phyloP scores from a whole-genome alignment of 2,329 filamentous ascomycete species.

The Alternaria gansuensis region DNA sequence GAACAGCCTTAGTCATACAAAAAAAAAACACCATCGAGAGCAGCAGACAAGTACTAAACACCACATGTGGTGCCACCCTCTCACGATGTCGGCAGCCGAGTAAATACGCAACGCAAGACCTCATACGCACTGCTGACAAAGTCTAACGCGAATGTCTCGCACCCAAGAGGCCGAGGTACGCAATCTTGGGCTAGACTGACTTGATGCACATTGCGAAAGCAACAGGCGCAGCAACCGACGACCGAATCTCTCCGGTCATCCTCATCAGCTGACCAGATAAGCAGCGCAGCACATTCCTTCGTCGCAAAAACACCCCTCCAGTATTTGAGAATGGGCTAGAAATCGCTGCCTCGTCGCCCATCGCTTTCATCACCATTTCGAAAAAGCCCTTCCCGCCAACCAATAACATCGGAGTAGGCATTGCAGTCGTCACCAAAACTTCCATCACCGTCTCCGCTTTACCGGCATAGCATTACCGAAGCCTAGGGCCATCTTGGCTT shows the following conservation, averaged over 20 bases:
- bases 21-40: not conserved
- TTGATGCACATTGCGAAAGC: conserved; percentile 4
- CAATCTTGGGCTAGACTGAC: not conserved
- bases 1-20: not conserved
- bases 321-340: conserved; percentile 4
- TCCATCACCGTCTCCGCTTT: conserved; percentile 13
- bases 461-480: conserved; percentile 2
- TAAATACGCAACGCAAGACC: not conserved
- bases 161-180: not conserved
- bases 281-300: not conserved
- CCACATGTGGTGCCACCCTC: not conserved
- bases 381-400: not conserved
- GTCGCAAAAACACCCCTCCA: not conserved
- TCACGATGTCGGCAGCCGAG: not conserved
- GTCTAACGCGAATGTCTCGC: not conserved
- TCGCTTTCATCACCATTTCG: conserved; percentile 11
- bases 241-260: not conserved
- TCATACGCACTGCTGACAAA: not conserved
- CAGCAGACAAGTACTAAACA: not conserved
- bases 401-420: not conserved
- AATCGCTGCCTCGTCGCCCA: not conserved
- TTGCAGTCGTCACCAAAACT: conserved; percentile 1
- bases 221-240: conserved; percentile 8
- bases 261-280: not conserved
- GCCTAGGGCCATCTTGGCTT: conserved; percentile 15